These are phyloP conservation scores for Malassezia vespertilionis DNA, from an alignment of 1,284 basidiomycete species.

Conservation along the genomic window DNA sequence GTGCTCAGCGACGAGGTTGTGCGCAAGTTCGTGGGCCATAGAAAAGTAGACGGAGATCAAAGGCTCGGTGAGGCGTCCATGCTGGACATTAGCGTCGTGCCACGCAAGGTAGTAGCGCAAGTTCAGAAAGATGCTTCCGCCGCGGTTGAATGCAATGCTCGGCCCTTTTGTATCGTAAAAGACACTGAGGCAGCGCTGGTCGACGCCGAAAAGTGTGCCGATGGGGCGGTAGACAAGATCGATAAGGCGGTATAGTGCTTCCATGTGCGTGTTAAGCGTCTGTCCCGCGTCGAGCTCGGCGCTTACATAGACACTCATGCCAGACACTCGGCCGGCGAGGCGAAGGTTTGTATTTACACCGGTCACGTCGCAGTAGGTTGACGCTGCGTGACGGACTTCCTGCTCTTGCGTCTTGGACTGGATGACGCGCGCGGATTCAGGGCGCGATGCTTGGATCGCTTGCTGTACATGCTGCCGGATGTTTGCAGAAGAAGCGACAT, in stretches of 20 bases:
- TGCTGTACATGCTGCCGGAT: conserved; percentile 46
- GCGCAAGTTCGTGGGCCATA: conserved; percentile 71
- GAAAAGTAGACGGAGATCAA: conserved; percentile 79
- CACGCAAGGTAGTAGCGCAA: conserved; percentile 69
- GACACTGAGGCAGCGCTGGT: conserved; percentile 63
- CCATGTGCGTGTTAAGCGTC: conserved; percentile 37
- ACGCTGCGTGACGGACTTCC: conserved; percentile 47
- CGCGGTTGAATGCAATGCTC: conserved; percentile 84
- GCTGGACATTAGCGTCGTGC: conserved; percentile 64
- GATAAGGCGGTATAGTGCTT: conserved; percentile 44
- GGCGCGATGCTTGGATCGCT: conserved; percentile 47
- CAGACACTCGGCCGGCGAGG: conserved; percentile 46
- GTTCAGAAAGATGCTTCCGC: conserved; percentile 79
- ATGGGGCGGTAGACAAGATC: conserved; percentile 43
- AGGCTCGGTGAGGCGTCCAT: conserved; percentile 58
- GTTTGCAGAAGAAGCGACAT: conserved; percentile 14
- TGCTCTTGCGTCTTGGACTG: conserved; percentile 41
- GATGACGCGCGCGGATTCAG: conserved; percentile 45
- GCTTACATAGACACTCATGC: conserved; percentile 48
- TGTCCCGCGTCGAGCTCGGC: conserved; percentile 28
- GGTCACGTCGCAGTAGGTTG: conserved; percentile 48
- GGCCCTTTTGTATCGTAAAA: conserved; percentile 74
- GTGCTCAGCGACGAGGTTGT: conserved; percentile 66
- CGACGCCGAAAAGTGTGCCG: conserved; percentile 46
- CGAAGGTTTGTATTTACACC: conserved; percentile 45